Conservation (phyloP, 2,329 filamentous ascomycete genomes). For the Pseudohalonectria lignicola region DNA sequence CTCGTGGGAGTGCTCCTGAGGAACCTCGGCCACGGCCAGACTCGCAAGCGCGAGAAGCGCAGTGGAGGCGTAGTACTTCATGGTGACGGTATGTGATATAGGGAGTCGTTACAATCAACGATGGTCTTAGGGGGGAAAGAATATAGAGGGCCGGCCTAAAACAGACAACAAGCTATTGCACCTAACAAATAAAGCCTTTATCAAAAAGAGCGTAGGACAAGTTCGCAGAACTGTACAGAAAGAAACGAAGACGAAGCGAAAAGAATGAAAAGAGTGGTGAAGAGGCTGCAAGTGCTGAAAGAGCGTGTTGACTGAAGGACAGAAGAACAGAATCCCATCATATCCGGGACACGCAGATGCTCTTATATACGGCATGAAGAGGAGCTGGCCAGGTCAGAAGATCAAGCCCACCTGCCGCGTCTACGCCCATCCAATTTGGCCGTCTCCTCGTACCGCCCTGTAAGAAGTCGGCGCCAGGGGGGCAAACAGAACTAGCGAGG, state of each 20-base stretch:
- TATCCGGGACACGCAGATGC: not conserved
- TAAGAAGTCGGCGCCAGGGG: too few species aligned
- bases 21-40: conserved; percentile 28
- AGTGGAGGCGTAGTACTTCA: conserved; percentile 18
- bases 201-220: conserved; percentile 5
- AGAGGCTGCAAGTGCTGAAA: not conserved
- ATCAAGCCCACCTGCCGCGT: not conserved
- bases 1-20: conserved; percentile 39
- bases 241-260: conserved; percentile 1
- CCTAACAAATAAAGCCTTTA: too few species aligned
- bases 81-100: conserved; percentile 11
- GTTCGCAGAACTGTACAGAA: conserved; percentile 10
- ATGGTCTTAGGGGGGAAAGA: conserved; percentile 11
- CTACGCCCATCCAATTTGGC: not conserved
- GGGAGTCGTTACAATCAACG: conserved; percentile 2
- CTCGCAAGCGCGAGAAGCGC: conserved; percentile 17
- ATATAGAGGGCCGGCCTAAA: conserved; percentile 10
- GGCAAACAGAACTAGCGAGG: too few species aligned
- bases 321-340: not conserved
- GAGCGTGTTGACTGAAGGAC: conserved; percentile 1
- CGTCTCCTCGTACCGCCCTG: conserved; percentile 3
- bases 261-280: not conserved
- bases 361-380: conserved; percentile 4
- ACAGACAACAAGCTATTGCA: not conserved
- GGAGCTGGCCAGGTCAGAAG: not conserved